Evolutionary conservation across 1,139 yeast species (phyloP).

Genomic region (Kluyveromyces sp.): DNA sequence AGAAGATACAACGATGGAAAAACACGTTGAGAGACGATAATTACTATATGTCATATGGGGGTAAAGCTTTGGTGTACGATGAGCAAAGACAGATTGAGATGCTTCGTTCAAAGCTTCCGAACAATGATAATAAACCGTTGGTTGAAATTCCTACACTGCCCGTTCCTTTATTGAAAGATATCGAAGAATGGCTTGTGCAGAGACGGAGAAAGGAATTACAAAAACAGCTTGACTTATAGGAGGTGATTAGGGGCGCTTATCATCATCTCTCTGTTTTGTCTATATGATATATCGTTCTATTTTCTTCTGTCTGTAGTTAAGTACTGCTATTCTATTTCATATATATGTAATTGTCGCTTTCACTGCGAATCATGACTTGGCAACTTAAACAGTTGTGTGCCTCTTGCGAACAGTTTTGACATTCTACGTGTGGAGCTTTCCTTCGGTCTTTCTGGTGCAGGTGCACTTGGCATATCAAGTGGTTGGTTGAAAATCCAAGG

Average conservation of each 20-base stretch:
- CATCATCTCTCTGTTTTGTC: not conserved
- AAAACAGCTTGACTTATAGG: conserved; percentile 14
- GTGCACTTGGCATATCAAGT: not conserved
- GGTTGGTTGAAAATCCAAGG: conserved; percentile 3
- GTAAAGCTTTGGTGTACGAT: conserved; percentile 13
- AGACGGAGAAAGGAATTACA: conserved; percentile 16
- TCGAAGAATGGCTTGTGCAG: conserved; percentile 19
- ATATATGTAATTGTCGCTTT: not conserved
- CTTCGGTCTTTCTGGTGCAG: not conserved
- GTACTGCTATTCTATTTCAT: not conserved
- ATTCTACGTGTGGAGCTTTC: conserved; percentile 14
- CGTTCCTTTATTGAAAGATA: conserved; percentile 13
- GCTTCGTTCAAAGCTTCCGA: conserved; percentile 3
- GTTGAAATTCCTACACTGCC: conserved; percentile 5
- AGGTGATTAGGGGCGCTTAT: not conserved
- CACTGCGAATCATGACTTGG: conserved; percentile 19
- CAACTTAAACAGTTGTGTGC: conserved; percentile 20
- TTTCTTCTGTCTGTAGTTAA: not conserved
- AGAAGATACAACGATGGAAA: conserved; percentile 14
- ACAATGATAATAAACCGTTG: conserved; percentile 2
- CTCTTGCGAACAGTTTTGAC: conserved; percentile 23
- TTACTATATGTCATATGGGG: conserved; percentile 45
- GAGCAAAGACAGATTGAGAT: conserved; percentile 5
- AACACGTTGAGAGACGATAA: conserved; percentile 27
- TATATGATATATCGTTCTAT: not conserved